These are phyloP conservation scores for Microdochium trichocladiopsis DNA, from an alignment of 2,329 filamentous ascomycete species.

Conservation along the genomic window DNA sequence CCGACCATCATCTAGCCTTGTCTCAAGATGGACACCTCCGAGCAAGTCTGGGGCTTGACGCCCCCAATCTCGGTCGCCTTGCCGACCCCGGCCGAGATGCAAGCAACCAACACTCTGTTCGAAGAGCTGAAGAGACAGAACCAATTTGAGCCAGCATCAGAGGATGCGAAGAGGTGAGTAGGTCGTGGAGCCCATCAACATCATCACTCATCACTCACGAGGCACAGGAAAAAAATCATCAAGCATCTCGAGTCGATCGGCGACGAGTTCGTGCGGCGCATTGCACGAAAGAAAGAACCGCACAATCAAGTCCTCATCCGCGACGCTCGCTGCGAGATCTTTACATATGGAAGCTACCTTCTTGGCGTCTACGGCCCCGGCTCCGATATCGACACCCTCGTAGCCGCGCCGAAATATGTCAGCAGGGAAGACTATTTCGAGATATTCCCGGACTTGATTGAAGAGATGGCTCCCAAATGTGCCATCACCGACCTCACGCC, in stretches of 20 bases:
- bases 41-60: slow-evolving; percentile 57
- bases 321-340: slow-evolving; percentile 83
- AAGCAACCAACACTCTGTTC: slow-evolving; percentile 71
- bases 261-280: slow-evolving; percentile 78
- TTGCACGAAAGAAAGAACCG: slow-evolving; percentile 64
- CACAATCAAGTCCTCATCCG: slow-evolving; percentile 73
- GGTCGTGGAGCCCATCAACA: not conserved
- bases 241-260: slow-evolving; percentile 71
- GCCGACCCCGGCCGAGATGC: slow-evolving; percentile 70
- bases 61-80: slow-evolving; percentile 72
- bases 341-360: slow-evolving; percentile 93
- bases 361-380: slow-evolving; percentile 91
- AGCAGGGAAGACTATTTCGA: slow-evolving; percentile 87
- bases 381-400: slow-evolving; percentile 95
- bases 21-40: slow-evolving; percentile 17
- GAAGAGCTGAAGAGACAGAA: slow-evolving; percentile 82
- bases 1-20: too few species aligned
- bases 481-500: slow-evolving; percentile 78
- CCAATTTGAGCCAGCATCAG: slow-evolving; percentile 80
- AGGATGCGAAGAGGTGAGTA: slow-evolving; percentile 72
- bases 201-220: slow-evolving; percentile 4
- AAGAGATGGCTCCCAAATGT: slow-evolving; percentile 68
- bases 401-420: slow-evolving; percentile 87
- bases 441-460: slow-evolving; percentile 73
- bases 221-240: slow-evolving; percentile 60